These are phyloP conservation scores for Eremothecium coryli DNA, from an alignment of 1,139 yeast species.

Conservation along the genomic window DNA sequence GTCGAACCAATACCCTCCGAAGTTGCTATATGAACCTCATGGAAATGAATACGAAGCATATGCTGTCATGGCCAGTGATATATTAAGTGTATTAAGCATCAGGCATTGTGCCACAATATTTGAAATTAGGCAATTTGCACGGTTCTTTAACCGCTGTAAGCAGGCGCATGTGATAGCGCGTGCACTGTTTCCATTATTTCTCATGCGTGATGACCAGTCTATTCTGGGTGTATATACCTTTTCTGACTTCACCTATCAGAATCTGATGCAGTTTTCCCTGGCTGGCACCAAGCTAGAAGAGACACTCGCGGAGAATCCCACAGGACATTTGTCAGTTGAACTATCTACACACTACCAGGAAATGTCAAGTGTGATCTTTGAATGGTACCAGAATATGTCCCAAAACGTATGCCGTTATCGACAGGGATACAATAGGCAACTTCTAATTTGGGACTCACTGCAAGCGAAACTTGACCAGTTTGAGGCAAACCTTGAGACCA, in stretches of 20 bases:
- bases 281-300: slow-evolving; percentile 20
- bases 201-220: slow-evolving; percentile 51
- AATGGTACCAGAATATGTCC: slow-evolving; percentile 47
- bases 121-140: slow-evolving; percentile 28
- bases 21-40: slow-evolving; percentile 32
- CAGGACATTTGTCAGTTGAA: slow-evolving; percentile 14
- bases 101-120: slow-evolving; percentile 31
- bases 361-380: slow-evolving; percentile 38
- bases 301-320: slow-evolving; percentile 10
- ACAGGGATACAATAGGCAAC: slow-evolving; percentile 51
- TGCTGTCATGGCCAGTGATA: slow-evolving; percentile 24
- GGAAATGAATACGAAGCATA: slow-evolving; percentile 24
- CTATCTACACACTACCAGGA: slow-evolving; percentile 17
- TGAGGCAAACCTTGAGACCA: slow-evolving; percentile 37
- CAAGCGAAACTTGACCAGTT: slow-evolving; percentile 58
- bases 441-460: slow-evolving; percentile 64
- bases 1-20: slow-evolving; percentile 53
- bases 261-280: slow-evolving; percentile 30
- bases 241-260: slow-evolving; percentile 26
- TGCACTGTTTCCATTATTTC: slow-evolving; percentile 51
- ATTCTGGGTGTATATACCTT: slow-evolving; percentile 36
- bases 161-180: slow-evolving; percentile 47
- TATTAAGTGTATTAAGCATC: slow-evolving; percentile 33
- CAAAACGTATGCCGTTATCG: slow-evolving; percentile 80
- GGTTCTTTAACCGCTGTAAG: slow-evolving; percentile 26